A percentile compares a stretch with the other conserved stretches of the same genome.
phyloP scores from a whole-genome alignment of 2,329 filamentous ascomycete species.

The Nemania sp. region DNA sequence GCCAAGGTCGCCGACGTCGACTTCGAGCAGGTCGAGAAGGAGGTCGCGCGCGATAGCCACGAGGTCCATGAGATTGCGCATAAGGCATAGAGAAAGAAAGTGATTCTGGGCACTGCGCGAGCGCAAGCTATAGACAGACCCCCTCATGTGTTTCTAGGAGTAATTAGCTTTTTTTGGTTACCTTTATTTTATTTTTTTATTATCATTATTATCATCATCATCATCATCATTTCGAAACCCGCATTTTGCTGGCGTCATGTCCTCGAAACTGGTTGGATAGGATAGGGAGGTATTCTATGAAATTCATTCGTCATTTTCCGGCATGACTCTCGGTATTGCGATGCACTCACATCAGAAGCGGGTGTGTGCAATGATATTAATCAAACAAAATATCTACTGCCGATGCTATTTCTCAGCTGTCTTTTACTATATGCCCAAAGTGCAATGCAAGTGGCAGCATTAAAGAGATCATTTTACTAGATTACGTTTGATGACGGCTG shows the following conservation, averaged over 20 bases:
- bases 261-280: constrained; percentile 16
- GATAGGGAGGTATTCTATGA: constrained; percentile 3
- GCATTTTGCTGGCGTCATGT: constrained; percentile 35
- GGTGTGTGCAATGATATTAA: constrained; percentile 26
- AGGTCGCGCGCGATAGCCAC: constrained; percentile 49
- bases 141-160: constrained; percentile 3
- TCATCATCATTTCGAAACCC: too few species aligned
- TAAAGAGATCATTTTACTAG: background rate
- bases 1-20: constrained; percentile 62
- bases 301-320: constrained; percentile 4
- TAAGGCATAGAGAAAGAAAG: constrained; percentile 42
- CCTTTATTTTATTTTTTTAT: too few species aligned
- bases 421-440: background rate
- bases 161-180: constrained; percentile 5
- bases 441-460: background rate
- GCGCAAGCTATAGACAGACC: background rate
- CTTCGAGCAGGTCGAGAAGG: constrained; percentile 60
- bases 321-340: constrained; percentile 16
- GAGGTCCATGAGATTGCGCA: constrained; percentile 49
- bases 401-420: background rate
- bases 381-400: constrained; percentile 11
- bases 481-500: constrained; percentile 9
- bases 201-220: too few species aligned
- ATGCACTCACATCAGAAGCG: constrained; percentile 4
- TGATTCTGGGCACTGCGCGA: background rate